Percentiles rank a stretch among this genome's conserved stretches.
Conservation (phyloP, 768 basidiomycete genomes). For the Termitomyces sp. region DNA sequence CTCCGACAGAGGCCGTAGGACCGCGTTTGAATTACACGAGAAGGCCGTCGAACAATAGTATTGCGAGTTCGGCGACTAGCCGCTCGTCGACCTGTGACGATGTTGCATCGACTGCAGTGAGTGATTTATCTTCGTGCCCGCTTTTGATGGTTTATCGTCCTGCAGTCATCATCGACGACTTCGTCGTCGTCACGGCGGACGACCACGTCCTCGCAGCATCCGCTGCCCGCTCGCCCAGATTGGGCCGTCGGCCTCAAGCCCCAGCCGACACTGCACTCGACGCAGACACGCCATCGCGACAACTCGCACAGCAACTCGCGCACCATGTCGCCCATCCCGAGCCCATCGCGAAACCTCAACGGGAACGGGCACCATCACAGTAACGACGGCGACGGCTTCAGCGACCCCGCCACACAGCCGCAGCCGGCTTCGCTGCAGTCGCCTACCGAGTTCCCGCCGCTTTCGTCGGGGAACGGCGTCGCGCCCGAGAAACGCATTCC, state of each 20-base stretch:
- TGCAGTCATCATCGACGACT: slow-evolving; percentile 65
- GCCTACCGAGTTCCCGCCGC: slow-evolving; percentile 66
- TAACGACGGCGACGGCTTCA: slow-evolving; percentile 10
- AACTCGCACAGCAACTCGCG: slow-evolving; percentile 32
- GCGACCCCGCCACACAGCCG: slow-evolving; percentile 25
- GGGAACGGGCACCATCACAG: slow-evolving; percentile 14
- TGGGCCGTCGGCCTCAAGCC: slow-evolving; percentile 86
- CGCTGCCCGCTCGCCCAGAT: slow-evolving; percentile 78
- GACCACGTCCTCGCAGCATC: slow-evolving; percentile 66
- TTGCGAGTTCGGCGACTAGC: slow-evolving; percentile 41
- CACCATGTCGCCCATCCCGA: slow-evolving; percentile 36
- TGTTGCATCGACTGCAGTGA: slow-evolving; percentile 69
- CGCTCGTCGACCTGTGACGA: slow-evolving; percentile 63
- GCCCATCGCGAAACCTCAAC: slow-evolving; percentile 27
- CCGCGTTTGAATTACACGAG: slow-evolving; percentile 60
- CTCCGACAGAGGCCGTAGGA: slow-evolving; percentile 49
- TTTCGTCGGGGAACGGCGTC: slow-evolving; percentile 36
- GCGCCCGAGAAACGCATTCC: slow-evolving; percentile 49
- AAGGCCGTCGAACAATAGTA: slow-evolving; percentile 40
- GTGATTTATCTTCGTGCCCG: slow-evolving; percentile 23
- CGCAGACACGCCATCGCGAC: slow-evolving; percentile 49
- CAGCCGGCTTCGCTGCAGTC: slow-evolving; percentile 36
- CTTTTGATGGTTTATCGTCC: slow-evolving; percentile 9
- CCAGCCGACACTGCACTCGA: slow-evolving; percentile 58
- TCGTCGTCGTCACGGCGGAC: slow-evolving; percentile 79